Percentiles rank a stretch among this genome's conserved stretches.
Evolutionary conservation across 768 basidiomycete genomes (phyloP).

Genomic region (Fibroporia radiculosa): DNA sequence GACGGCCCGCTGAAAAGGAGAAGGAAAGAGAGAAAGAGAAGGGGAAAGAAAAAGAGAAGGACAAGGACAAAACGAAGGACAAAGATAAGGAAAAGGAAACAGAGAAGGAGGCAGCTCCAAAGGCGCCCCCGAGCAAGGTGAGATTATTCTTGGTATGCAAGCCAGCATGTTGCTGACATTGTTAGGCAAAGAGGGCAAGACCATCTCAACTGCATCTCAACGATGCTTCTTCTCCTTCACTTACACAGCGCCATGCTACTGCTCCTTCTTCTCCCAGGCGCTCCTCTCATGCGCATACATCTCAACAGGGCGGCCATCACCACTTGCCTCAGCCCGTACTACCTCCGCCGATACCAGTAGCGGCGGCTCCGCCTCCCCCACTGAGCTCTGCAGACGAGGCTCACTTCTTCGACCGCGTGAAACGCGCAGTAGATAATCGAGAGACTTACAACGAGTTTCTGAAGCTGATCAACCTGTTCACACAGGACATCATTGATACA

Average conservation of each 20-base stretch:
- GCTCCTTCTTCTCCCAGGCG: slow-evolving; percentile 23
- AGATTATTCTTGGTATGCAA: neutral
- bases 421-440: slow-evolving; percentile 58
- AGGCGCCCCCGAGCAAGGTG: slow-evolving; percentile 21
- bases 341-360: slow-evolving; percentile 9
- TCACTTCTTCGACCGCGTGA: slow-evolving; percentile 73
- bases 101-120: slow-evolving; percentile 35
- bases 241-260: slow-evolving; percentile 20
- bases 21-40: slow-evolving; percentile 54
- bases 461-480: slow-evolving; percentile 90
- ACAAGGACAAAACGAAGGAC: slow-evolving; percentile 68
- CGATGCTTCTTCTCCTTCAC: slow-evolving; percentile 20
- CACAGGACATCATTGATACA: slow-evolving; percentile 88
- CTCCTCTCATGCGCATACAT: slow-evolving; percentile 9
- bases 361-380: slow-evolving; percentile 3
- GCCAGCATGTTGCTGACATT: neutral
- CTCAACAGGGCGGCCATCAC: slow-evolving; percentile 10
- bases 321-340: slow-evolving; percentile 6
- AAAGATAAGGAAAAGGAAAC: slow-evolving; percentile 70
- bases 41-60: slow-evolving; percentile 65
- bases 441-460: slow-evolving; percentile 92
- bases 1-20: slow-evolving; percentile 45
- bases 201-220: slow-evolving; percentile 15
- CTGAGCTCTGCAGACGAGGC: slow-evolving; percentile 1
- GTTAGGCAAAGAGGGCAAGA: slow-evolving; percentile 20